phyloP scores from a whole-genome alignment of 768 basidiomycete genomes.

The Lenzites betulinus region DNA sequence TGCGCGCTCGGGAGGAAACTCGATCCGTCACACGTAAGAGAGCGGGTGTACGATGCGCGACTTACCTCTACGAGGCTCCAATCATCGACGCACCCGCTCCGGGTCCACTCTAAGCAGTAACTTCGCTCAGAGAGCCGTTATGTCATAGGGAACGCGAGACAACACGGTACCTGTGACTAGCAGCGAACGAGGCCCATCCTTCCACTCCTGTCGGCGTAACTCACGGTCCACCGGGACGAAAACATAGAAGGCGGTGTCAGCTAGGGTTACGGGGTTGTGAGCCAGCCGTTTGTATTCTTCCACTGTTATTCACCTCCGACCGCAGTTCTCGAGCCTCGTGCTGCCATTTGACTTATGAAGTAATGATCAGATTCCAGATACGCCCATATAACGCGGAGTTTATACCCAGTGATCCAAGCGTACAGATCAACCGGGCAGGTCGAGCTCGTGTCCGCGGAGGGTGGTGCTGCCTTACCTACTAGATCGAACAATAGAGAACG shows the following conservation, averaged over 20 bases:
- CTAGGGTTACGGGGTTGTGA: constrained; percentile 11
- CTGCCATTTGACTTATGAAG: not conserved
- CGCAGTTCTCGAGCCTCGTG: not conserved
- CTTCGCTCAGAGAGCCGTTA: not conserved
- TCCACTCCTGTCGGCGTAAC: constrained; percentile 1
- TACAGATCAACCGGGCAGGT: not conserved
- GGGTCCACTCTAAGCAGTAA: not conserved
- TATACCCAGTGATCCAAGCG: not conserved
- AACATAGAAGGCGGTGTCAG: constrained; percentile 4
- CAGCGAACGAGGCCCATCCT: not conserved
- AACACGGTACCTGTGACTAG: not conserved
- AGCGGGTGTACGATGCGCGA: constrained; percentile 3
- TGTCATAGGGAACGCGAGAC: constrained; percentile 5
- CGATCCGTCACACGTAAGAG: constrained; percentile 17
- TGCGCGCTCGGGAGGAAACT: not conserved
- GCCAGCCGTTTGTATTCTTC: not conserved
- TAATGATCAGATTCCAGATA: constrained; percentile 11
- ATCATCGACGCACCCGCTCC: not conserved
- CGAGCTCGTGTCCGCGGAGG: not conserved
- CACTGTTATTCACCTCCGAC: not conserved
- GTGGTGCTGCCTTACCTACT: not conserved
- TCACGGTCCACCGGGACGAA: constrained; percentile 7
- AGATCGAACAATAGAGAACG: not conserved
- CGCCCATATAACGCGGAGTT: constrained; percentile 2
- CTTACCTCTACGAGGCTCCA: constrained; percentile 8